These are phyloP conservation scores for Sporothrix sp. DNA, from an alignment of 2,329 filamentous ascomycete species.

Conservation along the genomic window DNA sequence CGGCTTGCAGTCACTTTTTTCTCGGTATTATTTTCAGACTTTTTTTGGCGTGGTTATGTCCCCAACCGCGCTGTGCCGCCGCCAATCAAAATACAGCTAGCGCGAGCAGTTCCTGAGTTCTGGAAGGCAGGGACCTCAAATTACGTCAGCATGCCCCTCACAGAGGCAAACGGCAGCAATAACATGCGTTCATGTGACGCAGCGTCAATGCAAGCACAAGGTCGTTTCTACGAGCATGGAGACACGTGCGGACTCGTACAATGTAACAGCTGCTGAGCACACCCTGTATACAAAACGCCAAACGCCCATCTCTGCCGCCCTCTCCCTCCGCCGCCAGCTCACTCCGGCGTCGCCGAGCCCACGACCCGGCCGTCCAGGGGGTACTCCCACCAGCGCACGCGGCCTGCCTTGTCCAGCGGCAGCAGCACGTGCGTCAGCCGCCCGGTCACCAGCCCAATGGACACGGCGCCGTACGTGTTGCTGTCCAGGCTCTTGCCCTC, in stretches of 20 bases:
- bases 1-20: conserved; percentile 1
- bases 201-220: background rate
- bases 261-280: too few relatives aligned
- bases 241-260: too few relatives aligned
- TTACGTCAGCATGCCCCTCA: conserved; percentile 5
- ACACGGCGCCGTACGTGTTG: conserved; percentile 81
- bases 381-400: conserved; percentile 49
- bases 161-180: too few relatives aligned
- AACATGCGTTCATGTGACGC: background rate
- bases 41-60: background rate
- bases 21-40: background rate
- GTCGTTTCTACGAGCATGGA: too few relatives aligned
- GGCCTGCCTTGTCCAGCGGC: conserved; percentile 52
- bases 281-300: too few relatives aligned
- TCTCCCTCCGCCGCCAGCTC: too few relatives aligned
- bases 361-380: conserved; percentile 13
- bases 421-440: conserved; percentile 63
- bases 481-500: conserved; percentile 66
- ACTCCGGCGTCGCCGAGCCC: background rate
- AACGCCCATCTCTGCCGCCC: too few relatives aligned
- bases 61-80: background rate
- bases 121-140: background rate
- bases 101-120: background rate
- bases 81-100: conserved; percentile 3
- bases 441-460: conserved; percentile 64